These are phyloP conservation scores for Skeletonema marinoi DNA, from an alignment of 108 stramenopile species.

Conservation along the genomic window DNA sequence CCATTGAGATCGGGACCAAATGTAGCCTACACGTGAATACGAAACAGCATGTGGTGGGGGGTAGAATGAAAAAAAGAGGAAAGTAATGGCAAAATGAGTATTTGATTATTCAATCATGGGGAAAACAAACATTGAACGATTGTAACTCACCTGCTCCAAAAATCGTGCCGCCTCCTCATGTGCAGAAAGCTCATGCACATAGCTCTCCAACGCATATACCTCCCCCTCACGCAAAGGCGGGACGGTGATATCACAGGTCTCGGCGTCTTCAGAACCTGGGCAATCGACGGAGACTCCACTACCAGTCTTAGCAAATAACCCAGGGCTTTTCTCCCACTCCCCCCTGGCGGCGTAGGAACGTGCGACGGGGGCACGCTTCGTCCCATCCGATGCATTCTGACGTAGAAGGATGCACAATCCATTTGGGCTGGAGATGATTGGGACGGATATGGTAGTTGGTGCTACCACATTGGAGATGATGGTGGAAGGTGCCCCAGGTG, in stretches of 20 bases:
- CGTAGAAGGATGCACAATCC: constrained; percentile 9
- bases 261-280: not conserved
- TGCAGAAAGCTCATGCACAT: not conserved
- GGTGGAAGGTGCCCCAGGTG: too few relatives aligned
- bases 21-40: constrained; percentile 25
- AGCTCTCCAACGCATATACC: constrained; percentile 4
- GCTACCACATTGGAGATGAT: not conserved
- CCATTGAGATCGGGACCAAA: constrained; percentile 51
- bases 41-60: too few relatives aligned
- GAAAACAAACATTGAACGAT: too few relatives aligned
- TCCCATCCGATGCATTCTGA: constrained; percentile 6
- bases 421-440: constrained; percentile 7
- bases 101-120: too few relatives aligned
- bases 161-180: constrained; percentile 48
- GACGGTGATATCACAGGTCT: constrained; percentile 9
- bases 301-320: not conserved
- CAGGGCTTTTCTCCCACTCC: constrained; percentile 16
- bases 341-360: not conserved
- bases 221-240: constrained; percentile 12
- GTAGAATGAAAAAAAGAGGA: too few relatives aligned
- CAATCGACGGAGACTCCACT: constrained; percentile 4
- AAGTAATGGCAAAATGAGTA: too few relatives aligned
- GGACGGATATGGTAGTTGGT: not conserved
- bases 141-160: constrained; percentile 42
- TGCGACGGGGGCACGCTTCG: constrained; percentile 5